Evolutionary conservation across 352 stramenopile genomes (phyloP).

Genomic region (Pythium folliculosum): DNA sequence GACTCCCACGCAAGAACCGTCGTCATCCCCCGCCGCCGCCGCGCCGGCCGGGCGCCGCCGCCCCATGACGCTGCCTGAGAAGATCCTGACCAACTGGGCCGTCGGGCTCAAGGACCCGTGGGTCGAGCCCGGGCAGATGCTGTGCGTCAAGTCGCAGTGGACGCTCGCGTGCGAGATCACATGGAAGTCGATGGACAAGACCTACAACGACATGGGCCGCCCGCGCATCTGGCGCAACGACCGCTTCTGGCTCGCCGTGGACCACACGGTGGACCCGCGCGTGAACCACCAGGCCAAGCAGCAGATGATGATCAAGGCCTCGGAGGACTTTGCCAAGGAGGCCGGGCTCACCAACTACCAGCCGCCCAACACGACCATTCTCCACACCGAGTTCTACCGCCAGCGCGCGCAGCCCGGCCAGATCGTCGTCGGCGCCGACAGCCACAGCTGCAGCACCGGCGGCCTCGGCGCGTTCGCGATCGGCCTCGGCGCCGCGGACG

Average conservation of each 20-base stretch:
- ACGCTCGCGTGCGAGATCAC: constrained; percentile 86
- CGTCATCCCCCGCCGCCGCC: neutral
- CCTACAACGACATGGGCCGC: constrained; percentile 84
- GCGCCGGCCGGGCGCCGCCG: constrained; percentile 32
- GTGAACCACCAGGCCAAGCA: constrained; percentile 82
- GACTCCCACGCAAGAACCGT: constrained; percentile 13
- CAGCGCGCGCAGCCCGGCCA: constrained; percentile 81
- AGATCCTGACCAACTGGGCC: constrained; percentile 79
- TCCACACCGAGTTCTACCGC: constrained; percentile 89
- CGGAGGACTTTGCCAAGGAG: constrained; percentile 80
- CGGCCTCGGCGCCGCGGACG: constrained; percentile 71
- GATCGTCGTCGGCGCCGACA: constrained; percentile 84
- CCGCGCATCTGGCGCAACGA: constrained; percentile 85
- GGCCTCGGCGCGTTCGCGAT: constrained; percentile 81
- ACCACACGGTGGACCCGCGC: constrained; percentile 84
- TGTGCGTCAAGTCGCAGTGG: constrained; percentile 86
- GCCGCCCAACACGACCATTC: constrained; percentile 83
- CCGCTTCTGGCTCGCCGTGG: constrained; percentile 85
- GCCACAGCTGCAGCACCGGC: constrained; percentile 76
- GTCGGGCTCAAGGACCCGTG: constrained; percentile 68
- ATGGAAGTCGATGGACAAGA: constrained; percentile 91
- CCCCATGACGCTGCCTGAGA: constrained; percentile 78
- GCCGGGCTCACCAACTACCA: constrained; percentile 82
- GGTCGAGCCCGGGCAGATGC: constrained; percentile 70
- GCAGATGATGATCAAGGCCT: constrained; percentile 89